Percentiles rank a stretch among this genome's conserved stretches.
Conservation (phyloP, 495 filamentous ascomycete species). For the Haplographium delicatum region DNA sequence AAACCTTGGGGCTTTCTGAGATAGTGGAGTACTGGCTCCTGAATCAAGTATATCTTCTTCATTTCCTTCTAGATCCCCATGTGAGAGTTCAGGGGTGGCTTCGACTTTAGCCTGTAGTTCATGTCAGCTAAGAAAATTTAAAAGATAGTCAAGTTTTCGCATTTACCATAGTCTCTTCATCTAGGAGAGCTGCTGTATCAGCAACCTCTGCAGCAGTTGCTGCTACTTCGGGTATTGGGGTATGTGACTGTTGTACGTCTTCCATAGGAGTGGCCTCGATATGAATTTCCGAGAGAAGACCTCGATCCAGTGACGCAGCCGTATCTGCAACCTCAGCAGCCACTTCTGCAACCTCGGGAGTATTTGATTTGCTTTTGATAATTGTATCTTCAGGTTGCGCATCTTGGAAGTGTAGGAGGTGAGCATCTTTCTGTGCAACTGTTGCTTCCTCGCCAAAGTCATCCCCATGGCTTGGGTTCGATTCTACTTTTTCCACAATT, state of each 20-base stretch:
- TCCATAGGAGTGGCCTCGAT: slow-evolving; percentile 27
- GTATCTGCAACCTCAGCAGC: slow-evolving; percentile 34
- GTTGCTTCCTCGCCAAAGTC: slow-evolving; percentile 7
- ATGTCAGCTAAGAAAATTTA: background rate
- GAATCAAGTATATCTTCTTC: slow-evolving; percentile 6
- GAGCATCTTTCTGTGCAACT: slow-evolving; percentile 5
- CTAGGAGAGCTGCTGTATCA: slow-evolving; percentile 33
- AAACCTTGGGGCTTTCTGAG: slow-evolving; percentile 37
- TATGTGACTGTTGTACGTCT: slow-evolving; percentile 28
- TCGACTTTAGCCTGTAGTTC: background rate
- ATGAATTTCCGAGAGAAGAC: too few relatives aligned
- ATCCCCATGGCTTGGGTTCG: slow-evolving; percentile 1
- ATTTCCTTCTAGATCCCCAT: background rate
- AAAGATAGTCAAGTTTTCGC: background rate
- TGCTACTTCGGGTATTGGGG: slow-evolving; percentile 35
- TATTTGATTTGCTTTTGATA: slow-evolving; percentile 1
- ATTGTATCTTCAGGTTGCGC: slow-evolving; percentile 8
- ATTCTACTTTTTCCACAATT: slow-evolving; percentile 11
- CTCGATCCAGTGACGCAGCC: slow-evolving; percentile 6
- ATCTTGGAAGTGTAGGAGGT: slow-evolving; percentile 1
- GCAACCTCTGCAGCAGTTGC: slow-evolving; percentile 43
- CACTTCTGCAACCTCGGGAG: slow-evolving; percentile 16
- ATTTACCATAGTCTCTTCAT: slow-evolving; percentile 18
- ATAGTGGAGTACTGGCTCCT: slow-evolving; percentile 11
- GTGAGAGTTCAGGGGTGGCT: background rate